Evolutionary conservation across 1,284 basidiomycete species (phyloP).

Genomic region (Vanrija pseudolonga): DNA sequence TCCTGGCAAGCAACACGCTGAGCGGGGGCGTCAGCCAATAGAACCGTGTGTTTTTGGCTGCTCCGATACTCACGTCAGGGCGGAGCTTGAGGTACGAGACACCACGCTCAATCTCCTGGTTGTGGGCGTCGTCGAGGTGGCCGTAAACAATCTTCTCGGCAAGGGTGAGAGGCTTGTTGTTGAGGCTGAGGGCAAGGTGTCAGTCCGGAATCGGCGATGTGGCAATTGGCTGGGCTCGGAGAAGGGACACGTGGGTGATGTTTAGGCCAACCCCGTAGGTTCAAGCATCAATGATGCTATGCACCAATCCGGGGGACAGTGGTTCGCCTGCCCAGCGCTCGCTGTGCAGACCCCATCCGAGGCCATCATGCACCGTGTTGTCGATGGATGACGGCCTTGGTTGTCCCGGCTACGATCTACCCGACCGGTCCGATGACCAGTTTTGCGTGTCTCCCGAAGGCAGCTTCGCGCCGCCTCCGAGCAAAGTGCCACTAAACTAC

Average conservation of each 20-base stretch:
- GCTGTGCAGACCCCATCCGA: too few species aligned
- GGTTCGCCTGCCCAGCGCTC: too few species aligned
- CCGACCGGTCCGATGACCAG: too few species aligned
- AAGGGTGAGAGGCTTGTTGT: slow-evolving; percentile 82
- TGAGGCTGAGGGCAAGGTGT: slow-evolving; percentile 59
- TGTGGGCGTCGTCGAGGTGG: slow-evolving; percentile 89
- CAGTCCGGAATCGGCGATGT: neutral
- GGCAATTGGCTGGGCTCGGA: too few species aligned
- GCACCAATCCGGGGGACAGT: too few species aligned
- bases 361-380: too few species aligned
- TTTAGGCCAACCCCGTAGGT: neutral
- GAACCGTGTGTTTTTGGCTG: neutral
- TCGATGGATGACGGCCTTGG: too few species aligned
- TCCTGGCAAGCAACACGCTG: slow-evolving; percentile 99
- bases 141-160: slow-evolving; percentile 99
- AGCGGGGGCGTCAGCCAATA: slow-evolving; percentile 6
- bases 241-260: neutral
- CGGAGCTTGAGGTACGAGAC: slow-evolving; percentile 91
- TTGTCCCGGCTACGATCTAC: too few species aligned
- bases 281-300: too few species aligned
- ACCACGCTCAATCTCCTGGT: slow-evolving; percentile 83
- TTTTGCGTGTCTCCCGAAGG: too few species aligned
- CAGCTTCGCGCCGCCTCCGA: too few species aligned
- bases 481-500: neutral
- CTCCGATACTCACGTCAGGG: slow-evolving; percentile 69